Base-by-base conservation (phyloP, 352 stramenopile species). In the Phytophthora vignae region DNA sequence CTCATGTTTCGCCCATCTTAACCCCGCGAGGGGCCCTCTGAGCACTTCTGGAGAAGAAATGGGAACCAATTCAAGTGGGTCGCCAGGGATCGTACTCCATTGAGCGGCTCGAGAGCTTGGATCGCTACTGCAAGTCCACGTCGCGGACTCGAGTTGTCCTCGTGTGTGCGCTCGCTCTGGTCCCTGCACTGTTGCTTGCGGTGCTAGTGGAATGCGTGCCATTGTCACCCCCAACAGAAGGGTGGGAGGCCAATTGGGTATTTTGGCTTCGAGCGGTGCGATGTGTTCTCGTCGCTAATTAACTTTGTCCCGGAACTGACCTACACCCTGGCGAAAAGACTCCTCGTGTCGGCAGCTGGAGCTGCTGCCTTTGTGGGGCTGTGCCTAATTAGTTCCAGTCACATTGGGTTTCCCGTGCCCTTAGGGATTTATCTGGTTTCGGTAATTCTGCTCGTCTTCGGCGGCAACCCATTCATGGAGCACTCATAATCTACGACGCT, bases 31-130 rank as follows among this genome's bases (percentile, higher is more conserved):
- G 1, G 7, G 4, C 46, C 6, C 9, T 54, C 4, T 54, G 46
- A 19, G 46, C 21, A 15, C 46, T 9, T 54, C 19, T 54, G 19
- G 21, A 54, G 8, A 27, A 31, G 7, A 54, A 54, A 54, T 69
- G 62, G 62, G 60, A 69, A 36, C 14, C 22, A 31, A 69, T 69
- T 31, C 62, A 69, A 58, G 63, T 64, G 4, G 54, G 54, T 31
- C 54, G 54, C 3, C 54, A 69, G n/a, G 63, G 63, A 57, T 69
- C 63, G 6, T 69, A 69, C 54, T 69, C 63, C 4, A 17, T 69
- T 9, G 63, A 69, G 31, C 54, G 54, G 10, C 63, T 69, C 15
- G 63, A 69, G 9, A 21, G 60, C 15, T 48, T 69, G 1, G 54
- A 64, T 2, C 29, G 55, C 8, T 58, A 69, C 21, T 64, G 63